Evolutionary conservation across 2,329 filamentous ascomycete genomes (phyloP), one percentile per base, ranked within the genome.

Genomic region (Trichoderma afroharzianum): DNA sequence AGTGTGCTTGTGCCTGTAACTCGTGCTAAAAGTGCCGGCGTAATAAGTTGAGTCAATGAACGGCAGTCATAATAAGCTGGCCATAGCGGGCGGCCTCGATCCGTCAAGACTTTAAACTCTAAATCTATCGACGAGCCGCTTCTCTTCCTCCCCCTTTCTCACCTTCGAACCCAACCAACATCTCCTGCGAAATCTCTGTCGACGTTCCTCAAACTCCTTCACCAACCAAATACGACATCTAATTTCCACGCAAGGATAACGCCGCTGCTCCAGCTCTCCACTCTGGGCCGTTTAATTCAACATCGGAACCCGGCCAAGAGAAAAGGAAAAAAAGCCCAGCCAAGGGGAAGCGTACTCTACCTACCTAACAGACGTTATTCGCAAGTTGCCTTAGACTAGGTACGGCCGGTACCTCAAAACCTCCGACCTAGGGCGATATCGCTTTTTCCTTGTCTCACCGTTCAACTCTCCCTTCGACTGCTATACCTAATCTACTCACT

Each of bases 61-160:
- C 36, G 66, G 66, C 57, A 32, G 39, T 15, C 28, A 26, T 59
- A 59, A 53, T 63, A 39, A 39, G 57, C 55, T 68, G 59, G 57
- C 28, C 14, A 61, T 61, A 47, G 66, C 55, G 53, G 64, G 66
- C 66, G 66, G 55, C 66, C 57, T 68, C 53, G 55, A 59, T 59
- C 64, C 53, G 39, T 68, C 57, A 21, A 12, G 15, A 32, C 14
- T 53, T 61, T 61, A 47, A 62, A 68, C 47, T 53, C 53, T 69
- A 62, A 62, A 50, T 24, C 66, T 30, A 69, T 69, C 66, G 24
- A 58, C 63, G 6, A 43, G 26, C 62, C 62, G 18, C 43, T 6
- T 32, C 58, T 62, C n/a, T 14, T 33, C 14, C 15, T 43, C 66
- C 66, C 66, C 33, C 55, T 62, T 68, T 53, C 39, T 21, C 55